phyloP scores from a whole-genome alignment of 257 asterid species.

The Solanum gracilifrons region DNA sequence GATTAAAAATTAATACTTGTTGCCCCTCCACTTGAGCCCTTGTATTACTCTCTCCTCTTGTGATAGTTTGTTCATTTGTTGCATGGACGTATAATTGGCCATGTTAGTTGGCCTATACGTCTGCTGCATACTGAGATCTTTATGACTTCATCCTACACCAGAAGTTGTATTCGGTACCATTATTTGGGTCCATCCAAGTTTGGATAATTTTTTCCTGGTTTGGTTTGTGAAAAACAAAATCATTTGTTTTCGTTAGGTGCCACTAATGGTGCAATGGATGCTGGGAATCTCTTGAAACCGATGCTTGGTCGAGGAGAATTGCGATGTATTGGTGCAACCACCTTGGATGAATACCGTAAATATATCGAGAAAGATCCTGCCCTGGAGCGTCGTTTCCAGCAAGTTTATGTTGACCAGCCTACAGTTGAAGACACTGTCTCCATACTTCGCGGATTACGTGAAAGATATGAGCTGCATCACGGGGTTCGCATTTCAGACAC shows the following conservation, averaged over 20 bases:
- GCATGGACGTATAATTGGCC: neutral
- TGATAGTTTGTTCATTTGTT: neutral
- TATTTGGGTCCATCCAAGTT: neutral
- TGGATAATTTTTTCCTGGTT: neutral
- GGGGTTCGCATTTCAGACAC: slow-evolving; percentile 91
- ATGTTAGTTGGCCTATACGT: neutral
- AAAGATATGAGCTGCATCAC: slow-evolving; percentile 92
- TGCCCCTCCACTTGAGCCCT: neutral
- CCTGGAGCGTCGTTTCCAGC: slow-evolving; percentile 91
- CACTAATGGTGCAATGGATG: slow-evolving; percentile 96
- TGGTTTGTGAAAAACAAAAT: neutral
- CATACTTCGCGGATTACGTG: slow-evolving; percentile 90
- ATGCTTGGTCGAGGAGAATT: slow-evolving; percentile 99
- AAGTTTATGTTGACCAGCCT: slow-evolving; percentile 91
- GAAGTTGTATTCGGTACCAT: neutral
- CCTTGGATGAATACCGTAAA: slow-evolving; percentile 87
- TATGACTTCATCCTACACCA: neutral
- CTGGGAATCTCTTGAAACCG: slow-evolving; percentile 92
- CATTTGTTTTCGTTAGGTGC: slow-evolving; percentile 49
- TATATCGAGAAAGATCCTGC: slow-evolving; percentile 94
- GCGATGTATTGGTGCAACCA: slow-evolving; percentile 95
- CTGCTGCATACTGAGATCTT: neutral
- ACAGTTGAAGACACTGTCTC: slow-evolving; percentile 82
- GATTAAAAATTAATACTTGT: neutral
- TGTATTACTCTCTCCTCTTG: neutral